A percentile compares a stretch with the other conserved stretches of the same genome.
Conservation (phyloP, 768 basidiomycete species). For the Pisolithus tinctorius region DNA sequence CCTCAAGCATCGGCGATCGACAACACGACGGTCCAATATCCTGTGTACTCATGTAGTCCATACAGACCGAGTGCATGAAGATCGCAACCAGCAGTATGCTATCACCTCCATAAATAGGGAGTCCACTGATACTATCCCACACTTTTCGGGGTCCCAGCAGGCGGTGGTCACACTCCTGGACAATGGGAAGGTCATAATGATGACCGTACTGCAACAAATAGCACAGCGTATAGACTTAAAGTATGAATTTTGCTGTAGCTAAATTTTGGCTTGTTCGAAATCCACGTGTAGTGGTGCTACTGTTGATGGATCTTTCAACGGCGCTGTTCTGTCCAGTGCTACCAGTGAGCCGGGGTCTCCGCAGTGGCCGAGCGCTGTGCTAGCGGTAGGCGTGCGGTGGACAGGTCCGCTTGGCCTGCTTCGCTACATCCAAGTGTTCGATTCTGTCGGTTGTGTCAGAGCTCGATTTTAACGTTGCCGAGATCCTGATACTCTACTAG, state of each 20-base stretch:
- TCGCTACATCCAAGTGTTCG: background rate
- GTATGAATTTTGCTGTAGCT: background rate
- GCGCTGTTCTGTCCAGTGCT: no score
- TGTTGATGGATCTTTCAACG: background rate
- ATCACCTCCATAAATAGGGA: no score
- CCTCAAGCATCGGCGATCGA: background rate
- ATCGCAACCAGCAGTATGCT: no score
- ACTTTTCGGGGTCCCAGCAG: no score
- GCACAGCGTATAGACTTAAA: background rate
- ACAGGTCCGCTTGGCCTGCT: background rate
- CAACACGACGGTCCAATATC: background rate
- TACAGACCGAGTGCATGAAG: background rate
- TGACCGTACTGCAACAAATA: background rate
- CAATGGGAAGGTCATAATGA: background rate
- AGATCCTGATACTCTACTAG: background rate
- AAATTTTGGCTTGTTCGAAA: no score
- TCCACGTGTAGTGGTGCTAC: background rate
- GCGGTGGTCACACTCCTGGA: no score
- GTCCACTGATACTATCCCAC: no score
- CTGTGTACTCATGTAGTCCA: background rate
- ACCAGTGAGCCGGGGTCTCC: background rate
- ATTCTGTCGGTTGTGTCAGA: background rate
- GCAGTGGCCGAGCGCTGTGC: background rate
- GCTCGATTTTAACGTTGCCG: background rate
- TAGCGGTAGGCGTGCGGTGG: background rate